Conservation (phyloP, 2,329 filamentous ascomycete species). For the Talaromyces sp. region DNA sequence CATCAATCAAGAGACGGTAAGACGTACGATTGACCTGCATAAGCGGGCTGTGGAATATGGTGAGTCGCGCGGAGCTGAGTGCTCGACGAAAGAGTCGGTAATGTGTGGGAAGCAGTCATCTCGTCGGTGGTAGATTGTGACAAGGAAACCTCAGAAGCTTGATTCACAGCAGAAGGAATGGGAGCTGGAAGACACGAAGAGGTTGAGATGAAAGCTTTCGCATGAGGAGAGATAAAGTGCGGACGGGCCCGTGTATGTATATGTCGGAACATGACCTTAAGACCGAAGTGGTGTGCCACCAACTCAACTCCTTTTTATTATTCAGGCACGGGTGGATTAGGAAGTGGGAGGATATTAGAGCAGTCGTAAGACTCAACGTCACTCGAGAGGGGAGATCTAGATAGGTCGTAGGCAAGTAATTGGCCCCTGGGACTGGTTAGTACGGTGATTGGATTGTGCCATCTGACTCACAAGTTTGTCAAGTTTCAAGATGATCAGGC, state of each 20-base stretch:
- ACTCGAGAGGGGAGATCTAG: background rate
- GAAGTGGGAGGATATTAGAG: slow-evolving; percentile 3
- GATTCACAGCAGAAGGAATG: slow-evolving; percentile 13
- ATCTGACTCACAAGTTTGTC: background rate
- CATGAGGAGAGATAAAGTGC: background rate
- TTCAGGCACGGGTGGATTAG: slow-evolving; percentile 1
- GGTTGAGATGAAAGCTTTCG: slow-evolving; percentile 9
- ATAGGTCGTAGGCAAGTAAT: background rate
- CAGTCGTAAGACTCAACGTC: background rate
- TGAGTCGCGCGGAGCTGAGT: slow-evolving; percentile 13
- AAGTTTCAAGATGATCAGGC: background rate
- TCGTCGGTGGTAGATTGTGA: slow-evolving; percentile 1
- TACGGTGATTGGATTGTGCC: background rate
- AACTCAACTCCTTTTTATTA: background rate
- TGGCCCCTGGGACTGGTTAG: background rate
- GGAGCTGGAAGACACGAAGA: slow-evolving; percentile 10
- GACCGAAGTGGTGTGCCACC: background rate
- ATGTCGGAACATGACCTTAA: slow-evolving; percentile 13
- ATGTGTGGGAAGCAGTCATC: slow-evolving; percentile 5
- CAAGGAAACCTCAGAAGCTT: slow-evolving; percentile 11
- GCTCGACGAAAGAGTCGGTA: background rate
- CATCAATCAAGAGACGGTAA: no score
- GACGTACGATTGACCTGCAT: slow-evolving; percentile 13
- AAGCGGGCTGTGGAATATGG: slow-evolving; percentile 6
- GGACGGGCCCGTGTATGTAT: slow-evolving; percentile 12